Evolutionary conservation across 1,284 basidiomycete genomes (phyloP).

Genomic region (Fomes fomentarius): DNA sequence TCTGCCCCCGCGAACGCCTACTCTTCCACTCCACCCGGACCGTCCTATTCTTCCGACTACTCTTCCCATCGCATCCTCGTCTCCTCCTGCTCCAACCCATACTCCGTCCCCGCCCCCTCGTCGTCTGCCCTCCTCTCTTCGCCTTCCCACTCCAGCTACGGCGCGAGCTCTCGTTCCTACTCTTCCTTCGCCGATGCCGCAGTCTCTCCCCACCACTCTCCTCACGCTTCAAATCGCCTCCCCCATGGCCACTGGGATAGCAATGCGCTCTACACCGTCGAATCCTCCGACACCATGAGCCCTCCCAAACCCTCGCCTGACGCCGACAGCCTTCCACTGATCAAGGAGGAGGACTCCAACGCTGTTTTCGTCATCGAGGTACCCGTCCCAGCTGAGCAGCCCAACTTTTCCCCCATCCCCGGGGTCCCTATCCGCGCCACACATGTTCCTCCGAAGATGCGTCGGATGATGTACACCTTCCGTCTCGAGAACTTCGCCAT

Average conservation of each 20-base stretch:
- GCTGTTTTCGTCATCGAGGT: slow-evolving; percentile 37
- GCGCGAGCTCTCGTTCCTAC: slow-evolving; percentile 16
- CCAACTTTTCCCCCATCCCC: slow-evolving; percentile 38
- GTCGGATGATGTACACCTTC: slow-evolving; percentile 74
- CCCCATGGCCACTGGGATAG: slow-evolving; percentile 21
- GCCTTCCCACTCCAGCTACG: slow-evolving; percentile 9
- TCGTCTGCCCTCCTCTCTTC: slow-evolving; percentile 11
- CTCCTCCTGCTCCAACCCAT: not conserved
- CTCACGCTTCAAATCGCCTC: slow-evolving; percentile 13
- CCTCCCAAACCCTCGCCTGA: not conserved
- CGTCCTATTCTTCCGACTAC: slow-evolving; percentile 6
- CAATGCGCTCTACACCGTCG: slow-evolving; percentile 21
- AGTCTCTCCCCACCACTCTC: slow-evolving; percentile 1
- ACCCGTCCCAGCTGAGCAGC: slow-evolving; percentile 23
- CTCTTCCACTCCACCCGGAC: too few relatives aligned
- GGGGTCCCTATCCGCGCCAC: slow-evolving; percentile 76
- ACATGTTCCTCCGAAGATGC: slow-evolving; percentile 67
- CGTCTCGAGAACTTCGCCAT: slow-evolving; percentile 76
- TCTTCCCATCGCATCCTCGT: slow-evolving; percentile 6
- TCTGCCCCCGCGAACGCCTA: slow-evolving; percentile 12
- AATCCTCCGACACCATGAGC: slow-evolving; percentile 11
- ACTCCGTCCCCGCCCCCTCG: slow-evolving; percentile 2
- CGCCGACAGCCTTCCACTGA: slow-evolving; percentile 4
- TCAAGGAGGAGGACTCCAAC: slow-evolving; percentile 27
- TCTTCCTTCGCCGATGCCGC: slow-evolving; percentile 18